phyloP scores from a whole-genome alignment of 176 grass and related monocot genomes.

The Aechmea fasciata region DNA sequence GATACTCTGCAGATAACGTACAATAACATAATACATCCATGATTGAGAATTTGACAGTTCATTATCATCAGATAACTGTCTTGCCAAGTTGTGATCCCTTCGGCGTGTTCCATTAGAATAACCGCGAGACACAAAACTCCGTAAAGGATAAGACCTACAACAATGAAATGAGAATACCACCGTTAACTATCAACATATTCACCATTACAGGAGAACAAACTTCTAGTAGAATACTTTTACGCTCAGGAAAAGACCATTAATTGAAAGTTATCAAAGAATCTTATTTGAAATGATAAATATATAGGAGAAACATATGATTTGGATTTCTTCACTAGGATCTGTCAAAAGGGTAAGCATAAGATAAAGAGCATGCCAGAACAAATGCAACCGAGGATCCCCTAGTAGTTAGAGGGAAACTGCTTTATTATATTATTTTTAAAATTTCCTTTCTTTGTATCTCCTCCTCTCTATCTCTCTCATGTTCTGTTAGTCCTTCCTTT shows the following conservation, averaged over 20 bases:
- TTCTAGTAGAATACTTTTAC: neutral
- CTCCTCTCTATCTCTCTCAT: too few species aligned
- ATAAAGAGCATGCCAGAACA: too few species aligned
- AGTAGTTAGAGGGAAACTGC: too few species aligned
- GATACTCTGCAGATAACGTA: conserved; percentile 30
- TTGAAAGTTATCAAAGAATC: neutral
- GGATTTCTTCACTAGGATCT: too few species aligned
- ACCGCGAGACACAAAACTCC: conserved; percentile 14
- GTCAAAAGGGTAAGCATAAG: too few species aligned
- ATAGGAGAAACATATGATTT: too few species aligned
- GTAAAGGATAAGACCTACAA: conserved; percentile 23
- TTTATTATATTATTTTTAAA: too few species aligned
- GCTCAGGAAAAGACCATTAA: neutral
- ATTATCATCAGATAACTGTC: conserved; percentile 47
- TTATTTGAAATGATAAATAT: too few species aligned
- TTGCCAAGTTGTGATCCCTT: conserved; percentile 38
- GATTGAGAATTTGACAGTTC: conserved; percentile 25
- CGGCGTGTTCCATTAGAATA: conserved; percentile 43
- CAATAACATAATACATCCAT: conserved; percentile 50
- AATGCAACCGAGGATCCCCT: too few species aligned
- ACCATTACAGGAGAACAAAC: neutral
- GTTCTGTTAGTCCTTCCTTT: too few species aligned
- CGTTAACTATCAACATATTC: conserved; percentile 8
- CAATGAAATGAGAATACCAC: neutral
- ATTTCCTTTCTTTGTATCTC: too few species aligned